Conservation (phyloP, 352 stramenopile genomes). For the Pythium periplocum region DNA sequence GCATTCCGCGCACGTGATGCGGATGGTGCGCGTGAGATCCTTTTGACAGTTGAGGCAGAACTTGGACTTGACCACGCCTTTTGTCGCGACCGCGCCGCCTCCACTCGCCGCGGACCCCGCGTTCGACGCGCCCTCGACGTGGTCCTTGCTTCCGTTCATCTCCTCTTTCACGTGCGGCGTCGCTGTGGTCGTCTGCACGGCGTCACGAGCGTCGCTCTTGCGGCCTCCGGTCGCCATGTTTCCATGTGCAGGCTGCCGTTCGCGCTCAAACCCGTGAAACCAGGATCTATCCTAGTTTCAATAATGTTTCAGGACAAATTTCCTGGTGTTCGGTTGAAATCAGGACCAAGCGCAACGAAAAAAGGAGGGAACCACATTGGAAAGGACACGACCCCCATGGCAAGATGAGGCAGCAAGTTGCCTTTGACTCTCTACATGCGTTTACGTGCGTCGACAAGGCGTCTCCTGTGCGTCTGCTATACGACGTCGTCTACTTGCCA, state of each 20-base stretch:
- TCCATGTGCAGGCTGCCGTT: too few relatives aligned
- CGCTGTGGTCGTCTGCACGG: too few relatives aligned
- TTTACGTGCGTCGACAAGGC: too few relatives aligned
- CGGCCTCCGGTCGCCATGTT: too few relatives aligned
- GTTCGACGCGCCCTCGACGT: slow-evolving; percentile 16
- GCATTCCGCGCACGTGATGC: slow-evolving; percentile 82
- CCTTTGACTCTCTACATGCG: too few relatives aligned
- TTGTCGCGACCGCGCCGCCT: slow-evolving; percentile 5
- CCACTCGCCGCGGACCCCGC: slow-evolving; percentile 5
- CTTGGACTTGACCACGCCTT: slow-evolving; percentile 50
- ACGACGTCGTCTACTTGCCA: slow-evolving; percentile 60
- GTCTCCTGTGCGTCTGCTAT: background rate
- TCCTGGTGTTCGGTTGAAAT: background rate
- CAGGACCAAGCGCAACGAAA: slow-evolving; percentile 1
- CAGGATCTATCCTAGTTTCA: slow-evolving; percentile 5
- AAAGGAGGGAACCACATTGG: slow-evolving; percentile 13
- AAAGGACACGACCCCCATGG: background rate
- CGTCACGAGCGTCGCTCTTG: too few relatives aligned
- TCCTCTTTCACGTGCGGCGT: background rate
- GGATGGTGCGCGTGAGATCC: slow-evolving; percentile 79
- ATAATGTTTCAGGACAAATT: slow-evolving; percentile 3
- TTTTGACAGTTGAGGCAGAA: slow-evolving; percentile 85
- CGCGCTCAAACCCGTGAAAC: slow-evolving; percentile 6
- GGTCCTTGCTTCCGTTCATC: slow-evolving; percentile 8
- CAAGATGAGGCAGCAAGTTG: background rate